phyloP scores from a whole-genome alignment of 352 stramenopile genomes.

The Blastocystis sp. region DNA sequence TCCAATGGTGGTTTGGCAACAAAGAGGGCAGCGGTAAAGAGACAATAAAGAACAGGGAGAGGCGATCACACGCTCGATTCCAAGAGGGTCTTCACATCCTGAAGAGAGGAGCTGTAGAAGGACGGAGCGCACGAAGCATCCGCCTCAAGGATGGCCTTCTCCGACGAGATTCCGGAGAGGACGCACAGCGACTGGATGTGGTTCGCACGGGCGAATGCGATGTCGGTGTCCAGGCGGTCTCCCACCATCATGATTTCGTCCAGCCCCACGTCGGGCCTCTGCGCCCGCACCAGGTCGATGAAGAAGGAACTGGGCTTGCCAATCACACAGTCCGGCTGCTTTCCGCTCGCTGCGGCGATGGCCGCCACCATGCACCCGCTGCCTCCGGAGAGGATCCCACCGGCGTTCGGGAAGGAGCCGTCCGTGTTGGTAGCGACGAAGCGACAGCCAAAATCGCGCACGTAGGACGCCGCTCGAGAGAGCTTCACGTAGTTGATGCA shows the following conservation, averaged over 20 bases:
- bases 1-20: not conserved
- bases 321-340: constrained; percentile 33
- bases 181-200: constrained; percentile 22
- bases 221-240: constrained; percentile 56
- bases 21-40: not conserved
- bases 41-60: not conserved
- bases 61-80: not conserved
- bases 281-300: constrained; percentile 33
- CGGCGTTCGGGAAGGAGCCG: constrained; percentile 54
- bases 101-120: constrained; percentile 11
- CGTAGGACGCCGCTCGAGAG: constrained; percentile 37
- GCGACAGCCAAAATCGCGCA: constrained; percentile 36
- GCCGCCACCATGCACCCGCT: constrained; percentile 58
- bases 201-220: constrained; percentile 20
- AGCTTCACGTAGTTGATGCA: constrained; percentile 67
- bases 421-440: constrained; percentile 69
- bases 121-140: not conserved
- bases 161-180: constrained; percentile 36
- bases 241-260: constrained; percentile 52
- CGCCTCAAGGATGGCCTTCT: not conserved
- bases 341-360: constrained; percentile 24
- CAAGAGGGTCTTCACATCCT: not conserved
- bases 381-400: constrained; percentile 38
- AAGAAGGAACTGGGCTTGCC: constrained; percentile 45
- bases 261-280: not conserved